Evolutionary conservation across 805 yeast genomes (phyloP), one percentile per base, ranked within the genome.

Genomic region (Jamesozyma hellenica): DNA sequence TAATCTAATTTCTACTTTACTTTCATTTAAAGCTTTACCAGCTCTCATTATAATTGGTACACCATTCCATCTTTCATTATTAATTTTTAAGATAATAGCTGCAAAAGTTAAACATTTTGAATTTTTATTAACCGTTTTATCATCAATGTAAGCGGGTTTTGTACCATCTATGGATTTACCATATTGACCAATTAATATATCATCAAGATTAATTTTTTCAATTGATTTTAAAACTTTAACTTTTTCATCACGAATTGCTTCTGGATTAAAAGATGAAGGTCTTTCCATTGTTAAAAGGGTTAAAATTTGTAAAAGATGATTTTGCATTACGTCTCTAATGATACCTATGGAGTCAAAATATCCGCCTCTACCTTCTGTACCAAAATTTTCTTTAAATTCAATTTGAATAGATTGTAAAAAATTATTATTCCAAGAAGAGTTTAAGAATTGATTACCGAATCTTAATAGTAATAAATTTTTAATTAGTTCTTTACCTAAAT

Each of bases 331-430:
- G 59, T 92, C 98, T 64, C 98, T 78, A 51, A 92, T 83, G 58
- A 92, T 92, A 43, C 98, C 98, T 55, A 88, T 86, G 41, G 72
- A 70, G 65, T 92, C 97, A 57, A 92, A 92, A 68, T 92, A 92
- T 29, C 98, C 98, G 51, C 98, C 98, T 60, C 98, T 78, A 42
- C 98, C 98, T 66, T 92, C 96, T 31, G 98, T 92, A 41, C 98
- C 98, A 53, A 92, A 92, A n/a, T 92, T 85, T 68, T 92, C 98
- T 68, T 92, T 92, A 72, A 92, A 90, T 12, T 90, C 75, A 50
- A 92, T 78, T 69, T 90, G 96, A 46, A 92, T 79, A 30, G 80
- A 75, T 46, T 77, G 71, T 56, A 92, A 77, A 63, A 74, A 81
- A 47, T 82, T 74, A 59, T 71, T 79, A 67, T 82, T 81, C 96